These are phyloP conservation scores for Pedinophyceae sp. DNA, from an alignment of 139 green algal genomes.

Conservation along the genomic window DNA sequence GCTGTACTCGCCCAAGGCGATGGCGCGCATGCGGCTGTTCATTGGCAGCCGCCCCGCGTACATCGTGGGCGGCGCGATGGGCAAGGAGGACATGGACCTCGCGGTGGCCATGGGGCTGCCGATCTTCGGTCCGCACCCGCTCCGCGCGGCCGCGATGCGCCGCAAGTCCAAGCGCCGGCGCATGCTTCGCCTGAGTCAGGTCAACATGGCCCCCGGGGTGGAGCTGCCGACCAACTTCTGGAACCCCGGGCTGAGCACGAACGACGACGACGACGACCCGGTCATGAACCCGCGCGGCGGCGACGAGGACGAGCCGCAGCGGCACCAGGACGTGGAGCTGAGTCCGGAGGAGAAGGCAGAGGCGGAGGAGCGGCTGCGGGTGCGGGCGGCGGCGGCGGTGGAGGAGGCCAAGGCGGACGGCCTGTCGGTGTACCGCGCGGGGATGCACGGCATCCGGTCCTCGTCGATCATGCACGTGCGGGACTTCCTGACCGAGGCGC, in stretches of 20 bases:
- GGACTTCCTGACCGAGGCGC: background rate
- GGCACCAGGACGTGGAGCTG: too few species aligned
- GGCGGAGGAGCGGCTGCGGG: too few species aligned
- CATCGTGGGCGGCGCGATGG: background rate
- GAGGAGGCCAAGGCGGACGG: too few species aligned
- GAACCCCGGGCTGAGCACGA: too few species aligned
- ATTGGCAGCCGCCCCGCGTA: background rate
- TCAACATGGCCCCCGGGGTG: background rate
- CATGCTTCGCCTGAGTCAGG: background rate
- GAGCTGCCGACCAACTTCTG: background rate
- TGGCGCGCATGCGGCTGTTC: background rate
- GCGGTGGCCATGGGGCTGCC: background rate
- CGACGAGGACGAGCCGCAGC: too few species aligned
- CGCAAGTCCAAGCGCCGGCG: background rate
- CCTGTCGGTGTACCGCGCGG: too few species aligned
- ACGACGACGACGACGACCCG: too few species aligned
- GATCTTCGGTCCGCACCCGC: background rate
- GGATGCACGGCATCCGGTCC: too few species aligned
- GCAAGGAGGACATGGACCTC: background rate
- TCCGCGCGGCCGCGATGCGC: background rate
- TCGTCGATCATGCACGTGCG: background rate
- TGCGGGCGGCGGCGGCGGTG: too few species aligned
- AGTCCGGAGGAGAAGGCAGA: too few species aligned
- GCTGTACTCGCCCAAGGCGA: background rate
- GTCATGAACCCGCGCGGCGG: too few species aligned